phyloP scores from a whole-genome alignment of 345 rosid species.

The Excoecaria cochinchinensis region DNA sequence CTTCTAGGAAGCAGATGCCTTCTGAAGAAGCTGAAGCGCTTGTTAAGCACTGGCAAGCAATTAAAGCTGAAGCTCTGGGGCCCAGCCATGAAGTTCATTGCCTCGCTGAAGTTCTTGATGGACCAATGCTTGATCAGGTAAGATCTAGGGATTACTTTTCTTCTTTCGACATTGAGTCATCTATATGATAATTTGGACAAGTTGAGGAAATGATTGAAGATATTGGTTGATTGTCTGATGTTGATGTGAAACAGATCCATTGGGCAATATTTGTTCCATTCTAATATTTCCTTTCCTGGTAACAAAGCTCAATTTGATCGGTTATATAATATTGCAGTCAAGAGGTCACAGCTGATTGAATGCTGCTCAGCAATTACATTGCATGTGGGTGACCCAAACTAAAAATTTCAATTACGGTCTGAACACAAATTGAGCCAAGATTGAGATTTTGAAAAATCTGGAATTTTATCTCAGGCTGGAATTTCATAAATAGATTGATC shows the following conservation, averaged over 20 bases:
- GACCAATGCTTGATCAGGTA: conserved; percentile 91
- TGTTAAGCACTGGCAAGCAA: conserved; percentile 84
- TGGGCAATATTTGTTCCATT: background rate
- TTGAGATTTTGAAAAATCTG: background rate
- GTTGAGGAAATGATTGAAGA: background rate
- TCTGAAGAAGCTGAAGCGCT: conserved; percentile 86
- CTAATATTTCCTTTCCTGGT: background rate
- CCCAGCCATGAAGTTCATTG: conserved; percentile 56
- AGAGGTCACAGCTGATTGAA: too few species aligned
- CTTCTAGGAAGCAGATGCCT: conserved; percentile 64
- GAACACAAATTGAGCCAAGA: background rate
- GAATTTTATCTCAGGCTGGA: background rate
- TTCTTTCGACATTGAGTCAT: background rate
- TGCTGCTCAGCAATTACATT: background rate
- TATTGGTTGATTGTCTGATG: background rate
- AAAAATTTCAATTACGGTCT: background rate
- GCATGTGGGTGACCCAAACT: background rate
- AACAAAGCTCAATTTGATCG: background rate
- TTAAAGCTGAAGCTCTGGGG: conserved; percentile 93
- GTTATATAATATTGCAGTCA: background rate
- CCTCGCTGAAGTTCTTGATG: conserved; percentile 81
- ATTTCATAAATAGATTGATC: background rate
- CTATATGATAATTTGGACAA: background rate
- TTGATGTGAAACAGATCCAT: background rate
- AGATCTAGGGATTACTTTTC: conserved; percentile 2